Percentiles rank a stretch among this genome's conserved stretches.
phyloP scores from a whole-genome alignment of 2,329 filamentous ascomycete species.

The Aspergillus sp. region DNA sequence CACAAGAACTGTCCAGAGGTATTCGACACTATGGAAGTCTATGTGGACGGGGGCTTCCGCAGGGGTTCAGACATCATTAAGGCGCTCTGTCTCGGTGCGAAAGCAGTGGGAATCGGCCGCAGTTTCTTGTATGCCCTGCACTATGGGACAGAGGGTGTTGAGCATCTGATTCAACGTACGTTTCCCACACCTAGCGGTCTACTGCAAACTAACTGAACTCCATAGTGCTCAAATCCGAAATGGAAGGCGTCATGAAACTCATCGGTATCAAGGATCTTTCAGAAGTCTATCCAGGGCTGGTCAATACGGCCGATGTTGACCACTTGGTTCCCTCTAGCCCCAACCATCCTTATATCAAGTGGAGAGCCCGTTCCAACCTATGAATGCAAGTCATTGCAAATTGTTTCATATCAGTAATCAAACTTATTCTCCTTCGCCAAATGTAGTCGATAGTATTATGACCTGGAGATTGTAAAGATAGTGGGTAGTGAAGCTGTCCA shows the following conservation, averaged over 20 bases:
- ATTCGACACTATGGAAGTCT: constrained; percentile 52
- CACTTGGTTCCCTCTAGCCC: constrained; percentile 1
- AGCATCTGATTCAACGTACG: constrained; percentile 2
- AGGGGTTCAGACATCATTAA: constrained; percentile 41
- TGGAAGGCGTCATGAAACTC: constrained; percentile 8
- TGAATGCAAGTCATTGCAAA: background rate
- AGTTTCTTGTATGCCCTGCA: constrained; percentile 6
- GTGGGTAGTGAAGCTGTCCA: too few species aligned
- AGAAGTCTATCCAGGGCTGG: constrained; percentile 1
- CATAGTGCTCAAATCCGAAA: constrained; percentile 3
- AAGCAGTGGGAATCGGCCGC: constrained; percentile 2
- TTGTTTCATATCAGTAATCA: background rate
- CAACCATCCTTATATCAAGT: constrained; percentile 6
- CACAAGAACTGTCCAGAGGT: constrained; percentile 52
- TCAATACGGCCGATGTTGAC: constrained; percentile 8
- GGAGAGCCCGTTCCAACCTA: background rate
- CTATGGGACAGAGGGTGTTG: constrained; percentile 4
- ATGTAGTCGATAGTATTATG: too few species aligned
- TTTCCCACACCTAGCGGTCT: background rate
- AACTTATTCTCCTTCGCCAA: too few species aligned
- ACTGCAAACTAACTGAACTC: background rate
- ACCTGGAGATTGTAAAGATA: too few species aligned
- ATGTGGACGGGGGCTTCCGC: constrained; percentile 55
- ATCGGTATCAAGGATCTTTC: constrained; percentile 6
- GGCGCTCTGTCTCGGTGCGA: constrained; percentile 4